Conservation (phyloP, 148 eudicot genomes). For the Rheum nobile region DNA sequence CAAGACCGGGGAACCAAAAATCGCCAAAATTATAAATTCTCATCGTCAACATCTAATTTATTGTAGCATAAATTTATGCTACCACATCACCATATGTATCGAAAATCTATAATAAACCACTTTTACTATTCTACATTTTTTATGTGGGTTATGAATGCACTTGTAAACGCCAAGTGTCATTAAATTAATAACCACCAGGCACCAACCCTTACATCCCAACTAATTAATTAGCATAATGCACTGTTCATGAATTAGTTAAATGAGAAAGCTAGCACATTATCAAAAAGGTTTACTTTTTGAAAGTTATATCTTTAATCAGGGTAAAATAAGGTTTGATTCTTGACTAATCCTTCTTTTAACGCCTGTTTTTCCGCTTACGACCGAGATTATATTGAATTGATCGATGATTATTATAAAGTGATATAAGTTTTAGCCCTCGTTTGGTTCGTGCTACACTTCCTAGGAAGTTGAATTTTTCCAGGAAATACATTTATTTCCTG, state of each 20-base stretch:
- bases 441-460: too few species aligned
- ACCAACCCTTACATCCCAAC: not conserved
- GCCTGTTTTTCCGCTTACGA: not conserved
- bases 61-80: too few species aligned
- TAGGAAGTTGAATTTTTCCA: too few species aligned
- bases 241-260: not conserved
- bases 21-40: too few species aligned
- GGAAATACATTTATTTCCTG: too few species aligned
- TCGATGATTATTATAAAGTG: not conserved
- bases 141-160: not conserved
- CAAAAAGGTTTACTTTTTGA: not conserved
- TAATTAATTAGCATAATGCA: not conserved
- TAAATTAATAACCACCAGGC: not conserved
- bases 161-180: not conserved
- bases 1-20: too few species aligned
- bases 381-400: not conserved
- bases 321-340: not conserved
- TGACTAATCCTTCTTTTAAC: not conserved
- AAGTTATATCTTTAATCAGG: not conserved
- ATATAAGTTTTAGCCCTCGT: too few species aligned
- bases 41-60: too few species aligned
- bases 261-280: not conserved
- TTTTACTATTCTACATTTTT: not conserved
- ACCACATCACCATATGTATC: too few species aligned
- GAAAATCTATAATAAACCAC: too few species aligned